These are phyloP conservation scores for Maudiozyma humilis DNA, from an alignment of 1,139 yeast genomes.

Conservation along the genomic window DNA sequence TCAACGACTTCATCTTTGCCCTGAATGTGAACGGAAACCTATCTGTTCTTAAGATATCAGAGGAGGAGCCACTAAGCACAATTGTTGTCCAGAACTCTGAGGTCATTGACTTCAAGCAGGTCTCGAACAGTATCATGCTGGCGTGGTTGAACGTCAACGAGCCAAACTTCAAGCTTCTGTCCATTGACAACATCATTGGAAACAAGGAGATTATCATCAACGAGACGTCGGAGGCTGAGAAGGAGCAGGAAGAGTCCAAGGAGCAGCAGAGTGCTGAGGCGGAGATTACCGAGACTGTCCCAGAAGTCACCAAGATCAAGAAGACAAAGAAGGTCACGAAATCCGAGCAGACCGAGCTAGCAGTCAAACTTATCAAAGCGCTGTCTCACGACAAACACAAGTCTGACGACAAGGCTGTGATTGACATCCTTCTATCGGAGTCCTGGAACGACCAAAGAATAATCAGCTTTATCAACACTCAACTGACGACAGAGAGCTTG, in stretches of 20 bases:
- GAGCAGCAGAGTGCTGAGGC: slow-evolving; percentile 2
- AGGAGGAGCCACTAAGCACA: slow-evolving; percentile 12
- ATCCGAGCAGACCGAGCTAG: slow-evolving; percentile 20
- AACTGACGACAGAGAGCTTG: slow-evolving; percentile 13
- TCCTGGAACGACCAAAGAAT: slow-evolving; percentile 25
- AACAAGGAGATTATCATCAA: slow-evolving; percentile 19
- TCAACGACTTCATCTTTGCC: slow-evolving; percentile 18
- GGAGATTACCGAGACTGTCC: neutral
- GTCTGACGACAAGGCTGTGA: slow-evolving; percentile 9
- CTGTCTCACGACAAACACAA: slow-evolving; percentile 12
- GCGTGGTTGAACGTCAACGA: slow-evolving; percentile 33
- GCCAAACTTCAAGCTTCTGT: slow-evolving; percentile 25
- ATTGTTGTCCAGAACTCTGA: slow-evolving; percentile 21
- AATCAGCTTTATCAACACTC: slow-evolving; percentile 17
- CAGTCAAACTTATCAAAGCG: slow-evolving; percentile 13
- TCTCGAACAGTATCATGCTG: slow-evolving; percentile 17
- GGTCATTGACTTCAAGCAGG: slow-evolving; percentile 21
- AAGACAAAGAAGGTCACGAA: slow-evolving; percentile 16
- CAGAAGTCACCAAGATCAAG: slow-evolving; percentile 4
- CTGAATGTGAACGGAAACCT: slow-evolving; percentile 19
- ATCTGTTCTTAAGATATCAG: slow-evolving; percentile 14
- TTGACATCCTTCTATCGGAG: slow-evolving; percentile 12
- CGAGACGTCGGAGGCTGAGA: slow-evolving; percentile 7
- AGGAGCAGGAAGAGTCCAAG: neutral
- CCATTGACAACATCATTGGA: slow-evolving; percentile 15